These are phyloP conservation scores for Alternaria incomplexa DNA, from an alignment of 2,329 filamentous ascomycete genomes.

Conservation along the genomic window DNA sequence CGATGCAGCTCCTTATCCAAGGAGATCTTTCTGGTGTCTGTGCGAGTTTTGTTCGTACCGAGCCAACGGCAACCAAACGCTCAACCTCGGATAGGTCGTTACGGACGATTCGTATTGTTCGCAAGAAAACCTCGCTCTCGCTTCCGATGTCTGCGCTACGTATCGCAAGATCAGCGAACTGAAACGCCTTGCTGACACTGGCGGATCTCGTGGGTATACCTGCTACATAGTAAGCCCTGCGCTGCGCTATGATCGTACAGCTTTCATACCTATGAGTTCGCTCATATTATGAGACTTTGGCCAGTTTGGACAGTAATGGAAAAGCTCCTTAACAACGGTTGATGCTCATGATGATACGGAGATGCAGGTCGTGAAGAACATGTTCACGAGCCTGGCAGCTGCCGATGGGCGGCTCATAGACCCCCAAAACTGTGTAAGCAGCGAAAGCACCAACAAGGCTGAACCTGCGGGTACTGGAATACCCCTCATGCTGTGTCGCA, in stretches of 20 bases:
- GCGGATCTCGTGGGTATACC: conserved; percentile 2
- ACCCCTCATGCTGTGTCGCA: background rate
- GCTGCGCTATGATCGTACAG: background rate
- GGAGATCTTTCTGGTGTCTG: conserved; percentile 20
- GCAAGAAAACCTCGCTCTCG: conserved; percentile 35
- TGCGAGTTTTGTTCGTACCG: conserved; percentile 19
- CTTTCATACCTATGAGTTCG: background rate
- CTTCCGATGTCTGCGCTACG: conserved; percentile 27
- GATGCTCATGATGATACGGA: background rate
- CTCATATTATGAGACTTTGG: background rate
- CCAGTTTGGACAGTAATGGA: background rate
- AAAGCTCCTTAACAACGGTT: background rate
- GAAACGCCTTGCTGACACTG: conserved; percentile 29
- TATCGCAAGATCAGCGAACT: conserved; percentile 30
- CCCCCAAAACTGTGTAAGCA: background rate
- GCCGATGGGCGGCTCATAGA: background rate
- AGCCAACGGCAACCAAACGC: conserved; percentile 17
- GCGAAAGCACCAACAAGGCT: conserved; percentile 3
- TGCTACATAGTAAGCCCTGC: background rate
- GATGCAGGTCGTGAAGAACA: background rate
- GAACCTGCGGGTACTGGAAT: background rate
- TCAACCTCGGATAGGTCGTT: conserved; percentile 29
- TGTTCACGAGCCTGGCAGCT: background rate
- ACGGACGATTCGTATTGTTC: conserved; percentile 30
- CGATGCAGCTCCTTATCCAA: conserved; percentile 26